Evolutionary conservation across 768 basidiomycete species (phyloP).

Genomic region (Pluteus cervinus): DNA sequence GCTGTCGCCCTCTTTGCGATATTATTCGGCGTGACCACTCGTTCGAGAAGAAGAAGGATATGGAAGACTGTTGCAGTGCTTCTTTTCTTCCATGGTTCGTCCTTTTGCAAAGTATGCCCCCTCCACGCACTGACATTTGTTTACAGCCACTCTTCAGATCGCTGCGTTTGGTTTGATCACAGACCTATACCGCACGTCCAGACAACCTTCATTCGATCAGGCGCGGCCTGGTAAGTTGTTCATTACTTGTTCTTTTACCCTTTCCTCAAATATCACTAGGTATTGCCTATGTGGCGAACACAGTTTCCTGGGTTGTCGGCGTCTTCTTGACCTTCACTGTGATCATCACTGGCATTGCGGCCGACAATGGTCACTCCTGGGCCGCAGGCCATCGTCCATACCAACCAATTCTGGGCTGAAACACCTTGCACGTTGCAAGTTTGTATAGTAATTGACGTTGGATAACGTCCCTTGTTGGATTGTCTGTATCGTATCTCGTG

Average conservation of each 20-base stretch:
- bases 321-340: constrained; percentile 48
- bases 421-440: too few relatives aligned
- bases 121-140: not conserved
- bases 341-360: constrained; percentile 56
- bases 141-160: constrained; percentile 52
- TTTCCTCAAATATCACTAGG: constrained; percentile 31
- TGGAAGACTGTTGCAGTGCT: constrained; percentile 72
- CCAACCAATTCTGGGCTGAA: constrained; percentile 24
- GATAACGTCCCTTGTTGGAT: too few relatives aligned
- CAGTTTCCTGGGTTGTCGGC: constrained; percentile 55
- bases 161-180: constrained; percentile 60
- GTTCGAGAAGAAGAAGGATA: constrained; percentile 66
- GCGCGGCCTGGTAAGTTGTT: constrained; percentile 50
- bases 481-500: too few relatives aligned
- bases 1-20: constrained; percentile 51
- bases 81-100: constrained; percentile 53
- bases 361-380: constrained; percentile 60
- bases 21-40: constrained; percentile 64
- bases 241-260: not conserved
- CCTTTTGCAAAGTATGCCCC: not conserved
- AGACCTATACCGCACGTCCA: constrained; percentile 42
- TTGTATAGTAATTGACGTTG: too few relatives aligned
- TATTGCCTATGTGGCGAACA: constrained; percentile 51
- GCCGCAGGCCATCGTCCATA: constrained; percentile 75
- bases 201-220: constrained; percentile 45